Conservation (phyloP, 1,284 basidiomycete species). For the Chalciporus sp. region DNA sequence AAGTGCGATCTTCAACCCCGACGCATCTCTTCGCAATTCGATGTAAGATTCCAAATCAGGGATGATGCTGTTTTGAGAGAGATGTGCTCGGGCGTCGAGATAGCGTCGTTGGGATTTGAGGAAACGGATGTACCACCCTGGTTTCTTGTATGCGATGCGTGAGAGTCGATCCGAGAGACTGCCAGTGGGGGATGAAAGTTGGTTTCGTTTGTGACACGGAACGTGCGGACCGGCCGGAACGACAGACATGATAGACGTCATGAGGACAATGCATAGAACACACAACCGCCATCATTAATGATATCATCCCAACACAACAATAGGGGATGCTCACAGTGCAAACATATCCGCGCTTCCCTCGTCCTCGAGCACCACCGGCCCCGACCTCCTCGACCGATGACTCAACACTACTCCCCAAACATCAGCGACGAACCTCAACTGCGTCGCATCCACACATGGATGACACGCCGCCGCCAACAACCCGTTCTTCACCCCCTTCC, state of each 20-base stretch:
- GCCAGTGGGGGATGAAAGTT: too few species aligned
- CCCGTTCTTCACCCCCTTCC: conserved; percentile 48
- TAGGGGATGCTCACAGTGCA: conserved; percentile 21
- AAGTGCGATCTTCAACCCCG: conserved; percentile 53
- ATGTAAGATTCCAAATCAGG: conserved; percentile 52
- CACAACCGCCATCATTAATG: too few species aligned
- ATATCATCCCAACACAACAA: conserved; percentile 6
- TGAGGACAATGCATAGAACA: too few species aligned
- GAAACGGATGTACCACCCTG: conserved; percentile 37
- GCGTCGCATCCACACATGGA: conserved; percentile 56
- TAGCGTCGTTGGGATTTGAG: conserved; percentile 37
- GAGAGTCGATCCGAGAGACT: conserved; percentile 32
- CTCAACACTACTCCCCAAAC: conserved; percentile 48
- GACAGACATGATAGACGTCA: background rate
- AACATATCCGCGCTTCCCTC: conserved; percentile 13
- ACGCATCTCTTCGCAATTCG: conserved; percentile 45
- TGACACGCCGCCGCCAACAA: conserved; percentile 58
- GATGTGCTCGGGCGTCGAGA: conserved; percentile 17
- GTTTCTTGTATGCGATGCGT: conserved; percentile 25
- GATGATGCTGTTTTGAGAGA: conserved; percentile 15
- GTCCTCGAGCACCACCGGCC: background rate
- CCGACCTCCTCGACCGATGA: conserved; percentile 29
- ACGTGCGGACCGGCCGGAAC: background rate
- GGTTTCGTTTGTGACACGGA: background rate
- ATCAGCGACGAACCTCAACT: conserved; percentile 53